phyloP scores from a whole-genome alignment of 1,139 yeast genomes.

The Yamadazyma dushanensis region DNA sequence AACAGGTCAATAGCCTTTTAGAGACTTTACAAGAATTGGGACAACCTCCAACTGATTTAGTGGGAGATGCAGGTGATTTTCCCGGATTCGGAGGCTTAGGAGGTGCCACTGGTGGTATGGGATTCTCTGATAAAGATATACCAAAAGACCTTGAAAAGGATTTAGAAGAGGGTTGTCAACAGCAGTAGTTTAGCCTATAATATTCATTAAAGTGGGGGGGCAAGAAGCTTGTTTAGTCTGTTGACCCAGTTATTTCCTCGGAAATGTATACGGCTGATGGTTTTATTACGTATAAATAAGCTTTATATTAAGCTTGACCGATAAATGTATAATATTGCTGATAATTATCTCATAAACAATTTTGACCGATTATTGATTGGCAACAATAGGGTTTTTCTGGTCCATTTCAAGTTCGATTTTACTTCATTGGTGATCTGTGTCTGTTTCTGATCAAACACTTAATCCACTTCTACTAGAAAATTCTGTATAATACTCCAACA shows the following conservation, averaged over 20 bases:
- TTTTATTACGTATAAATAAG: too few relatives aligned
- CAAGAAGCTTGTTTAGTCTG: too few relatives aligned
- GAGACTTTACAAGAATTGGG: slow-evolving; percentile 81
- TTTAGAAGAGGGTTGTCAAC: slow-evolving; percentile 37
- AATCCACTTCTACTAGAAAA: slow-evolving; percentile 56
- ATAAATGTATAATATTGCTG: too few relatives aligned
- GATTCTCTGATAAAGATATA: slow-evolving; percentile 43
- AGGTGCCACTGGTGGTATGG: slow-evolving; percentile 31
- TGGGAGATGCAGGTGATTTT: slow-evolving; percentile 64
- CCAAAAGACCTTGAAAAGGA: slow-evolving; percentile 53
- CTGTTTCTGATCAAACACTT: slow-evolving; percentile 19
- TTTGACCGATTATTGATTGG: too few relatives aligned
- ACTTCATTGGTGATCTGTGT: slow-evolving; percentile 2
- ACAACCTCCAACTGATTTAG: slow-evolving; percentile 81
- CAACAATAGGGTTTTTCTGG: too few relatives aligned
- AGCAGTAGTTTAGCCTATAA: slow-evolving; percentile 17
- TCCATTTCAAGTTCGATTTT: too few relatives aligned
- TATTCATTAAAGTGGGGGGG: neutral
- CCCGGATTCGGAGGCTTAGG: slow-evolving; percentile 50
- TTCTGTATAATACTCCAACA: slow-evolving; percentile 71
- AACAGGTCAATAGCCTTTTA: slow-evolving; percentile 54
- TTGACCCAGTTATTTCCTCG: too few relatives aligned
- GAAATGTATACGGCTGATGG: too few relatives aligned
- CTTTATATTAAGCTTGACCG: too few relatives aligned
- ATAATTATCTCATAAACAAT: too few relatives aligned